phyloP scores from a whole-genome alignment of 345 rosid species.

The Salix udensis region DNA sequence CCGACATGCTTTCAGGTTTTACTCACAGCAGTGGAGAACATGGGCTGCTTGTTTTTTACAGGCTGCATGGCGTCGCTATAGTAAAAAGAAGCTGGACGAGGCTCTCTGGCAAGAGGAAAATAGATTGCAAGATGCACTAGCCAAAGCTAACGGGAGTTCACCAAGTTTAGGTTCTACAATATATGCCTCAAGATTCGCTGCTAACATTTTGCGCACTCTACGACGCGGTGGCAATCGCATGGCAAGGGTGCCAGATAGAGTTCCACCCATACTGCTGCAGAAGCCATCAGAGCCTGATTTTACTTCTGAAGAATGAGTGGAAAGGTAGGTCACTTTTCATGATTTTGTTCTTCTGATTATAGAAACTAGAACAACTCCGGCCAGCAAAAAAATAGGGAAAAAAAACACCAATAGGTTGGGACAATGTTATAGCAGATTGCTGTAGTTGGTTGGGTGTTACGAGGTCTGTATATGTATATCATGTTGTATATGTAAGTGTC shows the following conservation, averaged over 20 bases:
- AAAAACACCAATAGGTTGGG: not conserved
- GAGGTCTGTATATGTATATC: not conserved
- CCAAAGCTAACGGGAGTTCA: conserved; percentile 56
- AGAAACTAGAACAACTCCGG: not conserved
- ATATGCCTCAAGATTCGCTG: conserved; percentile 84
- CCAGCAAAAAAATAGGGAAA: not conserved
- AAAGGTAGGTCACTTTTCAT: not conserved
- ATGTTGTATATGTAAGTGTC: not conserved
- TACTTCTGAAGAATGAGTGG: conserved; percentile 46
- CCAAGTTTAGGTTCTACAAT: conserved; percentile 88
- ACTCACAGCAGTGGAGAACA: conserved; percentile 86
- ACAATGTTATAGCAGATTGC: not conserved
- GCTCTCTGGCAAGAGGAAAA: conserved; percentile 62
- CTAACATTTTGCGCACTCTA: conserved; percentile 59
- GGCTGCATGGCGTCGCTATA: conserved; percentile 80
- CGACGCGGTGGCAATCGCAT: conserved; percentile 49
- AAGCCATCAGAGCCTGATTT: conserved; percentile 95
- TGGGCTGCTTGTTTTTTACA: conserved; percentile 95
- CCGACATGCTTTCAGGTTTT: conserved; percentile 73
- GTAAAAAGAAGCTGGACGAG: conserved; percentile 71
- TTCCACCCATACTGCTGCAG: conserved; percentile 68
- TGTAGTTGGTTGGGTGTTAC: not conserved
- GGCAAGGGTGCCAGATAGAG: conserved; percentile 57
- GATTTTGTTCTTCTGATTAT: not conserved
- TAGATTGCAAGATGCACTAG: conserved; percentile 71